Percentiles rank a stretch among this genome's conserved stretches.
Conservation (phyloP, 805 yeast genomes). For the Dipodascopsis uninucleata region DNA sequence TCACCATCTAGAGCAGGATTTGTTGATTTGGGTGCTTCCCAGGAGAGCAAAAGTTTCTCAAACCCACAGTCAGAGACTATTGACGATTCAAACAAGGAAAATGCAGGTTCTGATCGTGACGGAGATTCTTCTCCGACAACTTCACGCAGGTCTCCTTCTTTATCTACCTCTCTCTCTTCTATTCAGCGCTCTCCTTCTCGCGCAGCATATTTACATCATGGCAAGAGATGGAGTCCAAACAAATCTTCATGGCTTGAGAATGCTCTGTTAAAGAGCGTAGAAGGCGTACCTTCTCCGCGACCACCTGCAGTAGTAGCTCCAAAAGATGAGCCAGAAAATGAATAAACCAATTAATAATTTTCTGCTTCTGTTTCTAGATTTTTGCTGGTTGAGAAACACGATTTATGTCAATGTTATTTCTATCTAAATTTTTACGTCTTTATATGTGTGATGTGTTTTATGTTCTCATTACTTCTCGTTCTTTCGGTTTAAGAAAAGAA, state of each 20-base stretch:
- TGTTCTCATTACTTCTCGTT: background rate
- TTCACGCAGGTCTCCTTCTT: conserved; percentile 1
- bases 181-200: too few relatives aligned
- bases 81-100: conserved; percentile 9
- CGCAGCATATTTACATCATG: conserved; percentile 8
- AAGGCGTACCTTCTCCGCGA: conserved; percentile 1
- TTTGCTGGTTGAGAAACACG: background rate
- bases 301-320: background rate
- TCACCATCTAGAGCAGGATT: background rate
- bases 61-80: too few relatives aligned
- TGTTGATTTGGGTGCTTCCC: background rate
- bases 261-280: conserved; percentile 17
- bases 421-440: background rate
- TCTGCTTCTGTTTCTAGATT: background rate
- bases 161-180: conserved; percentile 5
- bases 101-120: background rate
- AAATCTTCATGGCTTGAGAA: conserved; percentile 22
- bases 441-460: background rate
- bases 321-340: background rate
- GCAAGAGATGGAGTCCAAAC: conserved; percentile 12
- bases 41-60: too few relatives aligned
- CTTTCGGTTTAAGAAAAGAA: too few relatives aligned
- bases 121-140: background rate
- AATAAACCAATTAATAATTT: too few relatives aligned
- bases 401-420: background rate